Base-by-base conservation (phyloP, 129 eudicot genomes). In the Deinandra increscens region DNA sequence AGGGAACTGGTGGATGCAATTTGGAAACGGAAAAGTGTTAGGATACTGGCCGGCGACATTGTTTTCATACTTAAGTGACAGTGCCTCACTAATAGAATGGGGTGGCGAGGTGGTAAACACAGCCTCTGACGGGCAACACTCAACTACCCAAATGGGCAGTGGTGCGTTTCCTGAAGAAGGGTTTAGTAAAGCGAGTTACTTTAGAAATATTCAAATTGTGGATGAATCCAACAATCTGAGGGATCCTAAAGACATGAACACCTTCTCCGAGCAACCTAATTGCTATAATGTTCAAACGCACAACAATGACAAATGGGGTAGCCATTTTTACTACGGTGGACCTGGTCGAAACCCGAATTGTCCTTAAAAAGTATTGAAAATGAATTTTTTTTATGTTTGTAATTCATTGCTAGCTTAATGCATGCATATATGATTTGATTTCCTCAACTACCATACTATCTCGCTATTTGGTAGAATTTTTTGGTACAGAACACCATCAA, bases 1-100 rank as follows among this genome's bases (percentile, higher is more conserved):
- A 58, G 97, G 97, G 2, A 80, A 89, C 64, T 89, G 96, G 96
- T 89, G 96, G 96, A 80, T 89, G 93, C 92, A 89, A 64, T 90
- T 84, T 80, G 97, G 97, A 44, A 86, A 81, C 29, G 85, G 77
- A 62, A 70, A 87, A 60, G 96, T 89, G 58, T 61, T 90, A 9
- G 97, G 97, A 37, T 90, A 90, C 50, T 90, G 97, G 97, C 97
- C 97, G 13, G 78, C 83, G 1, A 80, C 60, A 37, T 29, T 90
- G 48, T 87, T 90, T 69, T 84, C 95, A 1, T 76, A 87, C 80
- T 69, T 90, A 38, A 37, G 78, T 1, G 89, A 84, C 20, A 83
- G 87, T 50, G 97, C 97, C 0, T 80, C 95, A 10, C 67, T 84
- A 80, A 75, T 90, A 13, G 91, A 90, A 66, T 90, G 97, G 97